phyloP scores from a whole-genome alignment of 2,329 filamentous ascomycete species.

The Venturiaceae sp. region DNA sequence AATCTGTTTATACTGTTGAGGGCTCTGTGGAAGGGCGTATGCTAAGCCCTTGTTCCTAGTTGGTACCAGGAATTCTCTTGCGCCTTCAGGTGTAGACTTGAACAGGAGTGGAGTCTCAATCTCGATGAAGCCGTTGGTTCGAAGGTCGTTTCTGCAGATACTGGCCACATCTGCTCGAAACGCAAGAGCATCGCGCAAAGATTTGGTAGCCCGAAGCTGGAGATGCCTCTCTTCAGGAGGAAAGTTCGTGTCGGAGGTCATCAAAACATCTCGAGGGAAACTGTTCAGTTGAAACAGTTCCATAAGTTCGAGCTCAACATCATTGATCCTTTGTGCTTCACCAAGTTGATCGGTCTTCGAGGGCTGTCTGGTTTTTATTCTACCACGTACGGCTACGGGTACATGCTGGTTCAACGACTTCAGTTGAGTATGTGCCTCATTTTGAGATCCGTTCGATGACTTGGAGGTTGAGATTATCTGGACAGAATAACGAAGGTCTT shows the following conservation, averaged over 20 bases:
- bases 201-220: constrained; percentile 66
- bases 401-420: constrained; percentile 37
- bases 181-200: constrained; percentile 56
- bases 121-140: constrained; percentile 53
- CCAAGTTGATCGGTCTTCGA: constrained; percentile 20
- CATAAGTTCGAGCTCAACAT: constrained; percentile 51
- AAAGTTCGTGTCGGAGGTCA: constrained; percentile 65
- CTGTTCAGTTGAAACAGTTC: constrained; percentile 59
- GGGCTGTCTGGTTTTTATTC: constrained; percentile 30
- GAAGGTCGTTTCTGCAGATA: constrained; percentile 45
- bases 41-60: constrained; percentile 66
- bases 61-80: constrained; percentile 87
- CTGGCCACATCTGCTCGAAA: constrained; percentile 55
- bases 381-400: constrained; percentile 45
- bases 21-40: constrained; percentile 90
- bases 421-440: constrained; percentile 7
- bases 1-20: constrained; percentile 97
- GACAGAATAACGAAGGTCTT: constrained; percentile 32
- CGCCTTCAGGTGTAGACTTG: constrained; percentile 95
- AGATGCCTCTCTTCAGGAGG: constrained; percentile 68
- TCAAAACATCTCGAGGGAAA: constrained; percentile 66
- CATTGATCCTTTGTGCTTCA: constrained; percentile 22
- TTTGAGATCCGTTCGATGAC: constrained; percentile 13
- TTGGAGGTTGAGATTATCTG: constrained; percentile 39
- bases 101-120: constrained; percentile 91